Evolutionary conservation across 78 protist species (phyloP).

Genomic region (Planoprotostelium fungivorum): DNA sequence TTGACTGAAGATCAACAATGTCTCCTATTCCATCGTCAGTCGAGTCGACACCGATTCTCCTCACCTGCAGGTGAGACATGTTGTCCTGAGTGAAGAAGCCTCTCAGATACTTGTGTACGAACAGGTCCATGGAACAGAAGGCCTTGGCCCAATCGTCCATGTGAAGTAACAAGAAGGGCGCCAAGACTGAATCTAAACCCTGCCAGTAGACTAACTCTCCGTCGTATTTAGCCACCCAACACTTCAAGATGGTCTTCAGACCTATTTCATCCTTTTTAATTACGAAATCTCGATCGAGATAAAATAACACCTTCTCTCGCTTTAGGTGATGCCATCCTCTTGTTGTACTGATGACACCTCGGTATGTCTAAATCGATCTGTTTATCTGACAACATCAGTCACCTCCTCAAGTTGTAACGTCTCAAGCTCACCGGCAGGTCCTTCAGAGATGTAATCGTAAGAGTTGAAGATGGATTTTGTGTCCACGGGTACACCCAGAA

Average conservation of each 20-base stretch:
- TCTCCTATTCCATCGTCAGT: slow-evolving; percentile 21
- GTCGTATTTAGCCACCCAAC: slow-evolving; percentile 34
- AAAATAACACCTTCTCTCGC: slow-evolving; percentile 21
- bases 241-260: slow-evolving; percentile 37
- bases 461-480: slow-evolving; percentile 1
- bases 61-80: slow-evolving; percentile 15
- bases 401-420: background rate
- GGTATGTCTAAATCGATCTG: slow-evolving; percentile 85
- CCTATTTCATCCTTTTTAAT: slow-evolving; percentile 62
- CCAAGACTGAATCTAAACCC: slow-evolving; percentile 60
- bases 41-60: background rate
- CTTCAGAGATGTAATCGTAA: slow-evolving; percentile 2
- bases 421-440: background rate
- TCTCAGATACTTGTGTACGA: slow-evolving; percentile 49
- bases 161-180: slow-evolving; percentile 58
- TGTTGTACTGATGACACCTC: slow-evolving; percentile 85
- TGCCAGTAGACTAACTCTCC: slow-evolving; percentile 13
- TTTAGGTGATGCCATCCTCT: slow-evolving; percentile 31
- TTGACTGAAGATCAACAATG: slow-evolving; percentile 26
- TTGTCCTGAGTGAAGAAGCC: slow-evolving; percentile 53
- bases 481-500: slow-evolving; percentile 47
- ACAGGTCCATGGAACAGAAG: slow-evolving; percentile 50
- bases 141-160: slow-evolving; percentile 57
- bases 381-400: slow-evolving; percentile 13
- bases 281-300: slow-evolving; percentile 26